A percentile compares a stretch with the other conserved stretches of the same genome.
These are phyloP conservation scores for Globisporangium alternatum DNA, from an alignment of 352 stramenopile genomes.

Conservation along the genomic window DNA sequence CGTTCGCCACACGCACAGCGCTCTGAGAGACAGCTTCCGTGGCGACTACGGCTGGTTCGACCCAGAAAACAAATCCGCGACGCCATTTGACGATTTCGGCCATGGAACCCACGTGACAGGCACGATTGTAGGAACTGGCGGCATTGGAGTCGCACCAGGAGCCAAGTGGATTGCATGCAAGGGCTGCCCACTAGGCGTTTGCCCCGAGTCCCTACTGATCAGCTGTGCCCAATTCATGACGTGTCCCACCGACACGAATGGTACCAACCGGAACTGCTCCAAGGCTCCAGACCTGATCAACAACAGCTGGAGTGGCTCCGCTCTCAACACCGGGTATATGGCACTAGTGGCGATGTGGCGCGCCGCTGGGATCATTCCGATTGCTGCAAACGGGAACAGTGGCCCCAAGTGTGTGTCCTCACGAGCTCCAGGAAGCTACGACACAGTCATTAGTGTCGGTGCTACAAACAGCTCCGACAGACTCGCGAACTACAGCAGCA, in stretches of 20 bases:
- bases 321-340: neutral
- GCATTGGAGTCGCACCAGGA: constrained; percentile 24
- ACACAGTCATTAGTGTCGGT: neutral
- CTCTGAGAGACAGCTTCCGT: constrained; percentile 20
- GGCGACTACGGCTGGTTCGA: constrained; percentile 19
- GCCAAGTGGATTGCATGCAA: constrained; percentile 27
- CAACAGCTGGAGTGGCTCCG: constrained; percentile 23
- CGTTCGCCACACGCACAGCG: constrained; percentile 18
- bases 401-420: neutral
- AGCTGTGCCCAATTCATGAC: constrained; percentile 26
- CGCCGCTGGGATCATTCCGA: neutral
- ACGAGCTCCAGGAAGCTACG: neutral
- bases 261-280: constrained; percentile 20
- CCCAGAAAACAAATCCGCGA: constrained; percentile 6
- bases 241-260: constrained; percentile 21
- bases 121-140: constrained; percentile 14
- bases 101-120: constrained; percentile 22
- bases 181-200: constrained; percentile 3
- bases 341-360: neutral
- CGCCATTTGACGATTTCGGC: constrained; percentile 20
- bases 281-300: constrained; percentile 23
- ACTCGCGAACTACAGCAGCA: constrained; percentile 1
- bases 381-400: neutral
- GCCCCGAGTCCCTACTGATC: constrained; percentile 12
- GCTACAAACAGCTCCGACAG: neutral